Percentiles rank a stretch among this genome's conserved stretches.
phyloP scores from a whole-genome alignment of 495 filamentous ascomycete species.

The Daldinia caldariorum region DNA sequence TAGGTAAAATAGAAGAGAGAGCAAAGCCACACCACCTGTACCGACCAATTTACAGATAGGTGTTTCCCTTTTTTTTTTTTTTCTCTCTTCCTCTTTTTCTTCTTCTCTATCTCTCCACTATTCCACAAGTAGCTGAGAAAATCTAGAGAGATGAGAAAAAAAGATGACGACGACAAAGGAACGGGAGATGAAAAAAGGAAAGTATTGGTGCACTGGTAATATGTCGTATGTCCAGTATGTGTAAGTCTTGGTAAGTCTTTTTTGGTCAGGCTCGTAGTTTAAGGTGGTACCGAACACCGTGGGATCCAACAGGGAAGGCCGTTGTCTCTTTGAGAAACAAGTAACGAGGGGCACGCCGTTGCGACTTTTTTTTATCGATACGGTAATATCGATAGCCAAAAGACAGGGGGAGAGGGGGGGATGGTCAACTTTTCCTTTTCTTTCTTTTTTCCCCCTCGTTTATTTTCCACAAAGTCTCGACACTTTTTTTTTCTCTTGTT shows the following conservation, averaged over 20 bases:
- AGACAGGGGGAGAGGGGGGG: slow-evolving; percentile 16
- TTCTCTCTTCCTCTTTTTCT: too few species aligned
- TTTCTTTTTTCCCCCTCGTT: slow-evolving; percentile 22
- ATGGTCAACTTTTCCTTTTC: background rate
- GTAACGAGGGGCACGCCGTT: slow-evolving; percentile 2
- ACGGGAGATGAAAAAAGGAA: slow-evolving; percentile 19
- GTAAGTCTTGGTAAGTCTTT: slow-evolving; percentile 18
- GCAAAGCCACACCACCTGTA: slow-evolving; percentile 25
- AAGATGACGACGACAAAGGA: background rate
- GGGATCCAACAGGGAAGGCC: slow-evolving; percentile 33
- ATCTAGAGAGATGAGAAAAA: slow-evolving; percentile 17
- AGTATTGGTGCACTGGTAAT: slow-evolving; percentile 16
- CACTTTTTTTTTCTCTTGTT: slow-evolving; percentile 13
- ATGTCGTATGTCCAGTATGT: slow-evolving; percentile 10
- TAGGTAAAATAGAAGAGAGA: slow-evolving; percentile 2
- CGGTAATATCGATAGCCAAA: slow-evolving; percentile 40
- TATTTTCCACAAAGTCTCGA: slow-evolving; percentile 5
- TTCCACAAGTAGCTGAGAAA: background rate
- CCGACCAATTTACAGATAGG: background rate
- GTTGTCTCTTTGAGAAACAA: slow-evolving; percentile 29
- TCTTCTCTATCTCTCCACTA: background rate
- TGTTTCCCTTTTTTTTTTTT: background rate
- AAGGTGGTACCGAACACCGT: slow-evolving; percentile 32
- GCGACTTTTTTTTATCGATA: slow-evolving; percentile 41
- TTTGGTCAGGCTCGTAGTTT: slow-evolving; percentile 15